Evolutionary conservation across 176 grass and related monocot genomes (phyloP).

Genomic region (Elymus sibiricus): DNA sequence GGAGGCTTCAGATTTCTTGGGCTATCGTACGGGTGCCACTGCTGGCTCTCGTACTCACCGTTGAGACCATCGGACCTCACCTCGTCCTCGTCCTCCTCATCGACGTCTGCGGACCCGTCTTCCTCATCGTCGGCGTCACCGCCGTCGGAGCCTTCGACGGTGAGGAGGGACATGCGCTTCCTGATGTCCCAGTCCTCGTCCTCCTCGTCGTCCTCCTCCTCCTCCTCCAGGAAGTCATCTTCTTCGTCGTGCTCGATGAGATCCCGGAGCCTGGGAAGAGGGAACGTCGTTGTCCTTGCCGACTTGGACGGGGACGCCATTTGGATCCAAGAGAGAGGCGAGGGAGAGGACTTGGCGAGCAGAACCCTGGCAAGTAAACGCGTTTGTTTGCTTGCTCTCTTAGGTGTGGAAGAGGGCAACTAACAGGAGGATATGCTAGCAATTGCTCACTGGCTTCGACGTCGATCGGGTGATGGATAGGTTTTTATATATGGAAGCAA

Average conservation of each 20-base stretch:
- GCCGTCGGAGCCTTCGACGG: slow-evolving; percentile 54
- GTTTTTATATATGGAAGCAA: slow-evolving; percentile 16
- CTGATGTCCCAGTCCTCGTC: slow-evolving; percentile 26
- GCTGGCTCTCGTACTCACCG: background rate
- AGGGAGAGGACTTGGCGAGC: slow-evolving; percentile 11
- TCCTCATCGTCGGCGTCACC: slow-evolving; percentile 55
- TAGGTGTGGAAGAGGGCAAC: background rate
- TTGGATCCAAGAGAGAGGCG: background rate
- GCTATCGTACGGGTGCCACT: background rate
- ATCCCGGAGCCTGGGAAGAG: slow-evolving; percentile 24
- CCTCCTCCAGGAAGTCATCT: slow-evolving; percentile 3
- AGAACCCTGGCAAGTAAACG: slow-evolving; percentile 5
- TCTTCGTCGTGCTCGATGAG: slow-evolving; percentile 33
- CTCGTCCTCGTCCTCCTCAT: background rate
- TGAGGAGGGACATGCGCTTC: slow-evolving; percentile 47
- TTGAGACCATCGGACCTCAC: slow-evolving; percentile 23
- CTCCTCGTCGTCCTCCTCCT: background rate
- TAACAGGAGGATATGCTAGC: background rate
- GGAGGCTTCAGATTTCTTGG: background rate
- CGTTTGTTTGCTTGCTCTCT: slow-evolving; percentile 17
- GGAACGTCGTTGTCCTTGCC: background rate
- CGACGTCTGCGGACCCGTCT: background rate
- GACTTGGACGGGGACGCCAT: slow-evolving; percentile 33
- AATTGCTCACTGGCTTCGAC: background rate
- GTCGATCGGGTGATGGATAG: background rate